Evolutionary conservation across 208 protist species (phyloP).

Genomic region (Trypanosomatidae sp.): DNA sequence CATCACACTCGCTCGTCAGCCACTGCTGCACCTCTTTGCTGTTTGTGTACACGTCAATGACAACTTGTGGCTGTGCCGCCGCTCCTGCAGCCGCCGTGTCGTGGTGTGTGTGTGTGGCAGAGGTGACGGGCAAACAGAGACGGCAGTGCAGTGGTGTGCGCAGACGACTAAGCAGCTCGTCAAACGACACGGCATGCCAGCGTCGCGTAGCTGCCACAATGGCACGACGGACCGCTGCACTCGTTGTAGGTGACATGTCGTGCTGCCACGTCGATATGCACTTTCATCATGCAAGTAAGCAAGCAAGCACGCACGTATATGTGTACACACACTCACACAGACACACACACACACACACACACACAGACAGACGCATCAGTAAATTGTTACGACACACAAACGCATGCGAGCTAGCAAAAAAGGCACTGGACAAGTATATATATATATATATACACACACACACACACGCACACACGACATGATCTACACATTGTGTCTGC

Average conservation of each 20-base stretch:
- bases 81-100: no score
- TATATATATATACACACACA: no score
- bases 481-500: no score
- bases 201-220: slow-evolving; percentile 8
- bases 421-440: no score
- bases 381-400: no score
- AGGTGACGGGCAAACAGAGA: slow-evolving; percentile 6
- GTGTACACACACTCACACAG: not conserved
- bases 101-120: no score
- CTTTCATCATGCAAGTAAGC: not conserved
- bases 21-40: slow-evolving; percentile 7
- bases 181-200: slow-evolving; percentile 18
- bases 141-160: slow-evolving; percentile 3
- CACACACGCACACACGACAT: no score
- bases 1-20: slow-evolving; percentile 12
- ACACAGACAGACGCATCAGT: no score
- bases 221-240: slow-evolving; percentile 6
- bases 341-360: no score
- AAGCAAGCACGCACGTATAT: no score
- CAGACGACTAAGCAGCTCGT: slow-evolving; percentile 10
- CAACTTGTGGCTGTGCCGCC: not conserved
- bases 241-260: not conserved
- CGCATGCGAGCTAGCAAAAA: no score
- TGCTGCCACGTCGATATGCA: not conserved
- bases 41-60: slow-evolving; percentile 12